Conservation (phyloP, 2,329 filamentous ascomycete genomes). For the Venturia asperata region DNA sequence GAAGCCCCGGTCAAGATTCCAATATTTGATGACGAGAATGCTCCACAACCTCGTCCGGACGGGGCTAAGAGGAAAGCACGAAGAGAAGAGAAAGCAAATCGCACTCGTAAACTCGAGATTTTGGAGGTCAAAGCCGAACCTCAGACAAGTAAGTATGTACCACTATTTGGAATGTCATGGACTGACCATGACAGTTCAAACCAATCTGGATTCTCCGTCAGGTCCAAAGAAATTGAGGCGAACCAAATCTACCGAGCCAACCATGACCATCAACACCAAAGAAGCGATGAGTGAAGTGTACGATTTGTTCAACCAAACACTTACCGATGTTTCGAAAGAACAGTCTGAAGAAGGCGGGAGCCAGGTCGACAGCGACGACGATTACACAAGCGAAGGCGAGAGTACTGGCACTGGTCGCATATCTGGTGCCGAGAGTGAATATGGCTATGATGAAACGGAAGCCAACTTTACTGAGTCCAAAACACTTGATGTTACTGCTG, state of each 20-base stretch:
- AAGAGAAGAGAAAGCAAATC: conserved; percentile 43
- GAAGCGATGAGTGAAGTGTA: conserved; percentile 97
- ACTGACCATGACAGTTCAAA: conserved; percentile 61
- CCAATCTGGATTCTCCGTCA: conserved; percentile 84
- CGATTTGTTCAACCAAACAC: conserved; percentile 87
- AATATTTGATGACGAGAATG: conserved; percentile 16
- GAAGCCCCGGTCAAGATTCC: conserved; percentile 14
- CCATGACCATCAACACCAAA: conserved; percentile 93
- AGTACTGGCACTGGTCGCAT: conserved; percentile 73
- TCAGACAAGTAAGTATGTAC: conserved; percentile 66
- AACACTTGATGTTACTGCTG: conserved; percentile 23
- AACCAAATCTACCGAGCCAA: conserved; percentile 73
- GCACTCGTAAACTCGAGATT: conserved; percentile 58
- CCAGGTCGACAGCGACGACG: conserved; percentile 48
- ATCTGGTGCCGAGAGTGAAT: conserved; percentile 56
- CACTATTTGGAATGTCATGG: background rate
- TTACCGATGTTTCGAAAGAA: conserved; percentile 51
- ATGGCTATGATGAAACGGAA: conserved; percentile 50
- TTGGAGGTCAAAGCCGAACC: conserved; percentile 79
- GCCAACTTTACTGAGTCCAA: conserved; percentile 45
- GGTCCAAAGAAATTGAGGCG: conserved; percentile 70
- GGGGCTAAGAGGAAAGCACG: conserved; percentile 41
- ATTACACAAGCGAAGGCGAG: conserved; percentile 79
- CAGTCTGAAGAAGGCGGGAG: conserved; percentile 54
- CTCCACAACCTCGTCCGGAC: conserved; percentile 44